Evolutionary conservation across 306 rosid genomes (phyloP).

Genomic region (Sicyos edulis): DNA sequence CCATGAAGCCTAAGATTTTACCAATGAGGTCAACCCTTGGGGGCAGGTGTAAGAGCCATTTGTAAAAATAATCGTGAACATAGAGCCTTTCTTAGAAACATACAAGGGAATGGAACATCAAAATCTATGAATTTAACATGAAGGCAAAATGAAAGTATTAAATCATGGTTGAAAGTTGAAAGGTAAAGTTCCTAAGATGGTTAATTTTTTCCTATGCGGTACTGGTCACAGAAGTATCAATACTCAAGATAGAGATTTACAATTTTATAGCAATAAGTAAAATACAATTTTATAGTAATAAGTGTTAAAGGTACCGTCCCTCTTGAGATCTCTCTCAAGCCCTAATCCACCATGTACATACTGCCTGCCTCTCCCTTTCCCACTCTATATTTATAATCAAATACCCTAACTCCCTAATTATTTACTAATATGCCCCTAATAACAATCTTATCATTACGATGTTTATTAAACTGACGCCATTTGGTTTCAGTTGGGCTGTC

Average conservation of each 20-base stretch:
- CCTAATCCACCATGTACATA: not conserved
- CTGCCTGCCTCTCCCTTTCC: not conserved
- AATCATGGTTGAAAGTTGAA: not conserved
- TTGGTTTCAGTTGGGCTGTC: too few relatives aligned
- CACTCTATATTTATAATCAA: not conserved
- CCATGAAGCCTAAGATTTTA: too few relatives aligned
- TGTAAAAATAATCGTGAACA: not conserved
- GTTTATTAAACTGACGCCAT: too few relatives aligned
- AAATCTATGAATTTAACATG: not conserved
- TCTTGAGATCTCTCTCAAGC: not conserved
- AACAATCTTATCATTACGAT: too few relatives aligned
- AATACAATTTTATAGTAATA: not conserved
- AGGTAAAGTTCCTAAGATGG: not conserved
- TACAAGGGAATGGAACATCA: not conserved
- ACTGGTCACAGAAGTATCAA: conserved; percentile 1
- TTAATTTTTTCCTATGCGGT: not conserved
- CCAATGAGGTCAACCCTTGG: too few relatives aligned
- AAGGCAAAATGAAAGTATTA: not conserved
- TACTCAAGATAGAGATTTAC: not conserved
- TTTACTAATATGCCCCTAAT: too few relatives aligned
- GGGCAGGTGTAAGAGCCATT: not conserved
- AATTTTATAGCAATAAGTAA: not conserved
- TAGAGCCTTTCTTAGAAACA: not conserved
- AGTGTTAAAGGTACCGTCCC: not conserved
- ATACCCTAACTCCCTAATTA: not conserved